phyloP scores from a whole-genome alignment of 179 eudicot genomes.

The Beta lomatogona region DNA sequence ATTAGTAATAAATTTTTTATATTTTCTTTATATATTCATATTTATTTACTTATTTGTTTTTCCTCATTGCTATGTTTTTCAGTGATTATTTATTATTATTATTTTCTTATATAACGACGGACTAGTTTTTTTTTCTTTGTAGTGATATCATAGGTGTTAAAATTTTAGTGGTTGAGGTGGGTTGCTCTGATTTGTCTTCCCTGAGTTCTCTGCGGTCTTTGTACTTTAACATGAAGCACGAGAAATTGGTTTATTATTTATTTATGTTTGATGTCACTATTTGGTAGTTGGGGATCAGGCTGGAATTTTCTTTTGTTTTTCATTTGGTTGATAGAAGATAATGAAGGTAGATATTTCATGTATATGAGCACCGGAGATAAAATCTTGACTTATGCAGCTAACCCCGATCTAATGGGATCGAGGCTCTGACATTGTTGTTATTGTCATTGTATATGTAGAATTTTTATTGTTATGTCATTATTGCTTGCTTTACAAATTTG shows the following conservation, averaged over 20 bases:
- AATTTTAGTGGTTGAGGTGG: constrained; percentile 27
- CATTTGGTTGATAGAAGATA: too few species aligned
- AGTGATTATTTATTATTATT: not conserved
- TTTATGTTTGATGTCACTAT: too few species aligned
- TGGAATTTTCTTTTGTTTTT: too few species aligned
- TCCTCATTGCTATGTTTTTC: not conserved
- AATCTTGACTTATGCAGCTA: too few species aligned
- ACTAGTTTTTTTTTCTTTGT: not conserved
- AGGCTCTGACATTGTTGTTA: not conserved
- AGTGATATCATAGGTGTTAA: not conserved
- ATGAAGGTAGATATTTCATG: too few species aligned
- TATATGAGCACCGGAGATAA: too few species aligned
- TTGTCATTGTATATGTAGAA: not conserved
- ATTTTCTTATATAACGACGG: not conserved
- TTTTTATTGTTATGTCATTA: constrained; percentile 12
- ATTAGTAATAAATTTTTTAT: not conserved
- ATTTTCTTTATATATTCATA: not conserved
- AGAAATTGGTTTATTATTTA: not conserved
- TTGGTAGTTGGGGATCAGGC: too few species aligned
- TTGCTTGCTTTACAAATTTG: constrained; percentile 20
- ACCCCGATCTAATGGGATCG: too few species aligned
- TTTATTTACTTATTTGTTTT: not conserved
- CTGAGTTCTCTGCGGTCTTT: constrained; percentile 1
- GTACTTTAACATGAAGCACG: constrained; percentile 9
- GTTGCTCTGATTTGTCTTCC: constrained; percentile 20